Percentiles rank a stretch among this genome's conserved stretches.
phyloP scores from a whole-genome alignment of 2,329 filamentous ascomycete species.

The Hortaea sp. region DNA sequence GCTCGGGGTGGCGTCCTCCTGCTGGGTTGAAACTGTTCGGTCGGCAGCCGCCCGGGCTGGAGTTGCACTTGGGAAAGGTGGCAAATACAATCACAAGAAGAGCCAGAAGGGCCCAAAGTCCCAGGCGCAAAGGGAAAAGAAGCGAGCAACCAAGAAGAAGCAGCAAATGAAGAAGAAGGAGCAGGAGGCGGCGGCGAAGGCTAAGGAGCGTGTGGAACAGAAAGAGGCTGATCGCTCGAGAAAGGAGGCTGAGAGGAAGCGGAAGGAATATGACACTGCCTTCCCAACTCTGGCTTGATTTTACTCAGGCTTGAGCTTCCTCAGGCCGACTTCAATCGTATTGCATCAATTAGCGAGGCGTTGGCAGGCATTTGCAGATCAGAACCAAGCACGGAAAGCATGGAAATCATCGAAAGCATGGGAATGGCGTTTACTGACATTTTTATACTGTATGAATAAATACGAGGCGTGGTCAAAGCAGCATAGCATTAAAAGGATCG shows the following conservation, averaged over 20 bases:
- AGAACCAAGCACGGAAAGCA: too few species aligned
- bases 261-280: constrained; percentile 3
- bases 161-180: constrained; percentile 1
- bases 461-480: too few species aligned
- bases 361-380: background rate
- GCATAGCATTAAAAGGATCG: too few species aligned
- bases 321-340: too few species aligned
- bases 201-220: background rate
- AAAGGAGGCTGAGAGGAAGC: constrained; percentile 1
- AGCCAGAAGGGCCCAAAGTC: background rate
- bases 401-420: too few species aligned
- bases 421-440: too few species aligned
- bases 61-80: constrained; percentile 1
- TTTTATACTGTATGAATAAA: too few species aligned
- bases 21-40: constrained; percentile 5
- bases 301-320: constrained; percentile 1
- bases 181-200: background rate
- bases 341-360: constrained; percentile 1
- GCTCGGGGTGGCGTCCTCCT: constrained; percentile 2
- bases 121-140: constrained; percentile 2
- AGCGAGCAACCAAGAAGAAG: background rate
- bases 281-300: constrained; percentile 3
- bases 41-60: constrained; percentile 1
- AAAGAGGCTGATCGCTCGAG: constrained; percentile 1
- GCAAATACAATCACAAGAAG: constrained; percentile 10